Conservation (phyloP, 164 flowering plant species). For the Macadamia integrifolia region DNA sequence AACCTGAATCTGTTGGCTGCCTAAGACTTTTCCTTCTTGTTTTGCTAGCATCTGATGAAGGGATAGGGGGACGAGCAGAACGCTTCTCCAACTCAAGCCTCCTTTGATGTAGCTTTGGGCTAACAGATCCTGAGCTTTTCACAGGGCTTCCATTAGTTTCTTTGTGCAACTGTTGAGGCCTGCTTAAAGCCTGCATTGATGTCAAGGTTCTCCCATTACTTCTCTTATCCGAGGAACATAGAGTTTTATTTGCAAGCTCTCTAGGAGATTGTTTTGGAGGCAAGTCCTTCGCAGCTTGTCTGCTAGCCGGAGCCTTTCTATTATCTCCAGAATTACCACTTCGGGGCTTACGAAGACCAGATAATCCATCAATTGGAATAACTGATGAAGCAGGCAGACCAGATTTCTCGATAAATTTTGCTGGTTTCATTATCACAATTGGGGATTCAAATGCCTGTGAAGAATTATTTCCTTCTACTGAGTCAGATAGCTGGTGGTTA, state of each 20-base stretch:
- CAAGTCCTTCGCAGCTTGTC: conserved; percentile 23
- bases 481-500: conserved; percentile 16
- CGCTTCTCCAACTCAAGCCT: conserved; percentile 60
- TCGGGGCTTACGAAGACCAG: conserved; percentile 24
- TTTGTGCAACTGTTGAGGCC: conserved; percentile 36
- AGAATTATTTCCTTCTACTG: conserved; percentile 19
- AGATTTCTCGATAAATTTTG: conserved; percentile 29
- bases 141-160: conserved; percentile 31
- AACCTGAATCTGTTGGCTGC: conserved; percentile 45
- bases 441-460: conserved; percentile 31
- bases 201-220: conserved; percentile 20
- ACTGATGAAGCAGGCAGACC: conserved; percentile 18
- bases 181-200: conserved; percentile 27
- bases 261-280: conserved; percentile 26
- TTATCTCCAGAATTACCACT: conserved; percentile 15
- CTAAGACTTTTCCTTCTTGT: conserved; percentile 40
- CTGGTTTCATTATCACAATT: conserved; percentile 47
- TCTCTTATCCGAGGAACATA: conserved; percentile 35
- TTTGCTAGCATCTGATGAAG: conserved; percentile 57
- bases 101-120: conserved; percentile 73
- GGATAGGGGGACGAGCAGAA: conserved; percentile 49
- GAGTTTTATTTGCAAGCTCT: conserved; percentile 18
- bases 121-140: conserved; percentile 49
- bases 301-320: conserved; percentile 18
- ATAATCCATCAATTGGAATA: conserved; percentile 15